phyloP scores from a whole-genome alignment of 441 rosid species.

The Francoa sonchifolia region DNA sequence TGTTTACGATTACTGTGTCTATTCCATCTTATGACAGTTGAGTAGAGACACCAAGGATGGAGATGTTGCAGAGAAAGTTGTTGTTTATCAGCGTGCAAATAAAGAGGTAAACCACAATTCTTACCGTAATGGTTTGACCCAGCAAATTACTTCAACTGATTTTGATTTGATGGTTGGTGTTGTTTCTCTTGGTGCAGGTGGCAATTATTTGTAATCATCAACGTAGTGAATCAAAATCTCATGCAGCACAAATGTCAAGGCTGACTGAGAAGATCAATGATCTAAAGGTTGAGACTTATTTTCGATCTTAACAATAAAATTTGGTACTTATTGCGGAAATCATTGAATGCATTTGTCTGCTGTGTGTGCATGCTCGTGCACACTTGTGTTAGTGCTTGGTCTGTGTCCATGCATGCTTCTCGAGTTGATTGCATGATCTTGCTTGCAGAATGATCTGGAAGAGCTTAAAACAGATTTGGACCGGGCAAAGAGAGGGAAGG shows the following conservation, averaged over 20 bases:
- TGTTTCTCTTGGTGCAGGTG: constrained; percentile 41
- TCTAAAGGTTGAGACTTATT: constrained; percentile 45
- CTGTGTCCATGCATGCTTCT: too few species aligned
- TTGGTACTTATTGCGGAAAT: not conserved
- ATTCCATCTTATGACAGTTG: too few species aligned
- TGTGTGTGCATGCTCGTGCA: too few species aligned
- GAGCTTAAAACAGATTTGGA: constrained; percentile 73
- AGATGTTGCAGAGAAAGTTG: constrained; percentile 70
- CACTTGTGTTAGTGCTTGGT: too few species aligned
- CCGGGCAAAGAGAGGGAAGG: constrained; percentile 85
- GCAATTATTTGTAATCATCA: constrained; percentile 99
- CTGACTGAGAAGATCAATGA: constrained; percentile 75
- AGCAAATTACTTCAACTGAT: not conserved
- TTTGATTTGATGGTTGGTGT: not conserved
- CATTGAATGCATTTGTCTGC: too few species aligned
- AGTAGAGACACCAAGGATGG: constrained; percentile 77
- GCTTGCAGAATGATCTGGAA: constrained; percentile 43
- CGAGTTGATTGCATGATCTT: constrained; percentile 12
- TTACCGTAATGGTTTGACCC: too few species aligned
- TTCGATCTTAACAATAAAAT: not conserved
- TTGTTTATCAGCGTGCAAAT: constrained; percentile 75
- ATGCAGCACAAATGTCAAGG: constrained; percentile 75
- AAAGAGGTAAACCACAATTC: constrained; percentile 91
- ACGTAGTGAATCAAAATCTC: constrained; percentile 82
- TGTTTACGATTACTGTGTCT: too few species aligned